A percentile compares a stretch with the other conserved stretches of the same genome.
Evolutionary conservation across 768 basidiomycete species (phyloP).

Genomic region (Mycena maculata): DNA sequence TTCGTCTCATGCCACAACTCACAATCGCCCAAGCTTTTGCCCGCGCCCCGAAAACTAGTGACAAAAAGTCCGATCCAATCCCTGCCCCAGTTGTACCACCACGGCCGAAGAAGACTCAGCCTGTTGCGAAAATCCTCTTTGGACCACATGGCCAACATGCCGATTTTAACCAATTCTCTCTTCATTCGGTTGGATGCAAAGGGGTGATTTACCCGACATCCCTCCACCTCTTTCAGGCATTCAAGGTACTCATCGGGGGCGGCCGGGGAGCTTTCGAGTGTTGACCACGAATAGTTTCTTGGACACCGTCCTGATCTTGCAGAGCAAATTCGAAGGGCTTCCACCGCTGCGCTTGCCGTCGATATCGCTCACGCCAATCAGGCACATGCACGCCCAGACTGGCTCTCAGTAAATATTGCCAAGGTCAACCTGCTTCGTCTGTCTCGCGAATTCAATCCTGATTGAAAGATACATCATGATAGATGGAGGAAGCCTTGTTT

Average conservation of each 20-base stretch:
- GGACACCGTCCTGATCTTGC: constrained; percentile 54
- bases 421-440: constrained; percentile 48
- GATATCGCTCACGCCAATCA: constrained; percentile 54
- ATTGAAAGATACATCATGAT: not conserved
- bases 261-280: not conserved
- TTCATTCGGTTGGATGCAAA: constrained; percentile 51
- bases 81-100: too few relatives aligned
- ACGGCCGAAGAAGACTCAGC: not conserved
- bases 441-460: not conserved
- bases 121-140: constrained; percentile 30
- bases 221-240: constrained; percentile 61
- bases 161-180: constrained; percentile 58
- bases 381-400: constrained; percentile 55
- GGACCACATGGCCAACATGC: constrained; percentile 45
- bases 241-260: constrained; percentile 45
- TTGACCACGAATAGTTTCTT: constrained; percentile 49
- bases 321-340: constrained; percentile 56
- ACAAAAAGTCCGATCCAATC: not conserved
- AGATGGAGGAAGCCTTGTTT: constrained; percentile 63
- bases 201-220: constrained; percentile 56
- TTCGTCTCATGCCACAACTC: constrained; percentile 27
- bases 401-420: constrained; percentile 59
- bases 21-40: constrained; percentile 31
- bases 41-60: constrained; percentile 16
- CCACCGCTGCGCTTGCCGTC: constrained; percentile 54